phyloP scores from a whole-genome alignment of 75 land plant genomes.

The Azolla pinnata region DNA sequence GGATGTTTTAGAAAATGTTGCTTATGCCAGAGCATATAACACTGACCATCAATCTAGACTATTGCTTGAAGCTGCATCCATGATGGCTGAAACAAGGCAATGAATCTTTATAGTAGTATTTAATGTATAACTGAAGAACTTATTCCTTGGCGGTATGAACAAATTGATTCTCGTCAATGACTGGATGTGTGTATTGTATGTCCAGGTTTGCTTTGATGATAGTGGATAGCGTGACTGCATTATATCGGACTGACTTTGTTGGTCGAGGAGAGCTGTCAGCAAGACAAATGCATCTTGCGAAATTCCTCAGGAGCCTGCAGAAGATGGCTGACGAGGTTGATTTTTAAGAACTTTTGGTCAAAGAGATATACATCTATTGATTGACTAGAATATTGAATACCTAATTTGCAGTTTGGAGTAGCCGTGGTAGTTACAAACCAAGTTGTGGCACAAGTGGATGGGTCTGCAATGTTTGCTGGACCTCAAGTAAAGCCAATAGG shows the following conservation, averaged over 20 bases:
- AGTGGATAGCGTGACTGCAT: constrained; percentile 90
- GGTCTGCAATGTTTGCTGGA: constrained; percentile 87
- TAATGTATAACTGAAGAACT: no score
- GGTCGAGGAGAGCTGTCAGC: constrained; percentile 94
- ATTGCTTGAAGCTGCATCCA: constrained; percentile 81
- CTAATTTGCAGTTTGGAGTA: constrained; percentile 60
- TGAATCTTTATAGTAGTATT: no score
- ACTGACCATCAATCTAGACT: constrained; percentile 37
- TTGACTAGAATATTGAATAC: not conserved
- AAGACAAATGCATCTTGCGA: constrained; percentile 95
- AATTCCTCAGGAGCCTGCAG: constrained; percentile 83
- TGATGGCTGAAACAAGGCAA: constrained; percentile 98
- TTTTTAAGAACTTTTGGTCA: not conserved
- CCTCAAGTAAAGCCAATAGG: constrained; percentile 97
- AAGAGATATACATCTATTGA: not conserved
- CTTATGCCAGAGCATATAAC: constrained; percentile 39
- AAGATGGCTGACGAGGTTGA: constrained; percentile 88
- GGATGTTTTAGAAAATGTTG: constrained; percentile 38
- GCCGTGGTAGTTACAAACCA: constrained; percentile 95
- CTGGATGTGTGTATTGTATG: no score
- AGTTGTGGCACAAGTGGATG: constrained; percentile 99
- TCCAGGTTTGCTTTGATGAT: constrained; percentile 89
- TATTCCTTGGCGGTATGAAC: no score
- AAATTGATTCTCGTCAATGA: no score
- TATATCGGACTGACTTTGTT: constrained; percentile 86